Base-by-base conservation (phyloP, 2,329 filamentous ascomycete genomes). In the Ophiostoma perfectum region DNA sequence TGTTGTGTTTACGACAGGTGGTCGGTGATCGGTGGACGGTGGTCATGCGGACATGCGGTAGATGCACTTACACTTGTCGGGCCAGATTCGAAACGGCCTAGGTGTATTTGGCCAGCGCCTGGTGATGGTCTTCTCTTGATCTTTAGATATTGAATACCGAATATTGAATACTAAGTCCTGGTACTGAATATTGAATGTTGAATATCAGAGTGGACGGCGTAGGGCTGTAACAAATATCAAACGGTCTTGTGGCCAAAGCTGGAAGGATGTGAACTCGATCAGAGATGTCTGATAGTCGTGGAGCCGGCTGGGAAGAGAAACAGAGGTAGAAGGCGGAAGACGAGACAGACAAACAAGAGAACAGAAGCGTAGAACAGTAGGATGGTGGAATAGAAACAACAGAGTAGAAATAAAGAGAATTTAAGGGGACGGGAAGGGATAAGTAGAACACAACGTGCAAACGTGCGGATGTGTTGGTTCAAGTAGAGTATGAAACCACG, bases 361-460 rank as follows among this genome's bases (percentile, higher is more conserved):
- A 58, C 42, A 44, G 49, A 66, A n/a, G 44, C 39, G 36, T 27
- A 27, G 14, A 47, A 44, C 3, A 44, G 11, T 44, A 44, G 42
- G 47, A 58, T 39, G 60, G 18, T 5, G 38, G 52, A 49, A 39
- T 41, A 12, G 44, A 49, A 60, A 16, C 14, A 63, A 39, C 18
- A n/a, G 38, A 47, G 18, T 9, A 68, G 52, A 66, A 45, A 60
- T n/a, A n/a, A 41, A 60, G 9, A 41, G 12, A 66, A 12, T 12
- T 65, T n/a, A 63, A 44, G 38, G 42, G 14, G 1, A 45, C 63
- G 63, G 63, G n/a, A 64, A 64, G 63, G 63, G 41, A 64, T 16
- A 64, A 38, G 63, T 64, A 44, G 63, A 64, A 47, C 60, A 63
- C 41, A 64, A 64, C 63, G 63, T 45, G 63, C 62, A 45, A 64